Percentiles rank a stretch among this genome's conserved stretches.
Evolutionary conservation across 371 early-diverging fungal species (phyloP).

Genomic region (Chytridium lagenaria): DNA sequence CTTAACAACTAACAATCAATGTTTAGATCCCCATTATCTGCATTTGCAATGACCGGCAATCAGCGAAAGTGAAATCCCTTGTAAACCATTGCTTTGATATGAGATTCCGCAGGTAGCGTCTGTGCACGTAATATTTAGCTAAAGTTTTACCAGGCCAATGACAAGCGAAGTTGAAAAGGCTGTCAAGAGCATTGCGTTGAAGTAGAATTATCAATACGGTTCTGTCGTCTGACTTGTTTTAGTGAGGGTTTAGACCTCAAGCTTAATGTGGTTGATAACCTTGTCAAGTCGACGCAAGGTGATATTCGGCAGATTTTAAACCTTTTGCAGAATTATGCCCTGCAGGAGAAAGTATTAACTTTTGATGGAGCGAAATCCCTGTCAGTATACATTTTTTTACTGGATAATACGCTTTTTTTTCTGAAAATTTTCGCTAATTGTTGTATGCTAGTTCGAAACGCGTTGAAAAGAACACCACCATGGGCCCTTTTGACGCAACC

Average conservation of each 20-base stretch:
- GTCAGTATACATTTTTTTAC: conserved; percentile 40
- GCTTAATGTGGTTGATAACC: conserved; percentile 84
- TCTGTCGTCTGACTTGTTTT: conserved; percentile 5
- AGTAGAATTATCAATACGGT: neutral
- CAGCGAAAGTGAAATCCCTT: conserved; percentile 90
- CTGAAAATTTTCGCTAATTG: conserved; percentile 2
- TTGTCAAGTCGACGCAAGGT: conserved; percentile 83
- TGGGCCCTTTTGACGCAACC: conserved; percentile 88
- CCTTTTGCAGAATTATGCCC: conserved; percentile 86
- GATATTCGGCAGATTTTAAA: conserved; percentile 99
- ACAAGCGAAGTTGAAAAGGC: conserved; percentile 74
- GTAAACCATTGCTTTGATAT: conserved; percentile 90
- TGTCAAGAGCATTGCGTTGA: conserved; percentile 73
- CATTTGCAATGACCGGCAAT: conserved; percentile 97
- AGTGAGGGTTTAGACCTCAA: conserved; percentile 81
- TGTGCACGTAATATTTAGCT: neutral
- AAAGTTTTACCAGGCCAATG: conserved; percentile 55
- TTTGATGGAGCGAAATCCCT: conserved; percentile 83
- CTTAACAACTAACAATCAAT: conserved; percentile 9
- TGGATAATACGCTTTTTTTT: neutral
- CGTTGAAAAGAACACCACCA: conserved; percentile 78
- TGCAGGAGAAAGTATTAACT: conserved; percentile 68
- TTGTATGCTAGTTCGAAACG: conserved; percentile 19
- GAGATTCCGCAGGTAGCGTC: conserved; percentile 74
- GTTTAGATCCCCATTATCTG: conserved; percentile 95